These are phyloP conservation scores for Hibiscus tridactylites DNA, from an alignment of 345 rosid genomes.

Conservation along the genomic window DNA sequence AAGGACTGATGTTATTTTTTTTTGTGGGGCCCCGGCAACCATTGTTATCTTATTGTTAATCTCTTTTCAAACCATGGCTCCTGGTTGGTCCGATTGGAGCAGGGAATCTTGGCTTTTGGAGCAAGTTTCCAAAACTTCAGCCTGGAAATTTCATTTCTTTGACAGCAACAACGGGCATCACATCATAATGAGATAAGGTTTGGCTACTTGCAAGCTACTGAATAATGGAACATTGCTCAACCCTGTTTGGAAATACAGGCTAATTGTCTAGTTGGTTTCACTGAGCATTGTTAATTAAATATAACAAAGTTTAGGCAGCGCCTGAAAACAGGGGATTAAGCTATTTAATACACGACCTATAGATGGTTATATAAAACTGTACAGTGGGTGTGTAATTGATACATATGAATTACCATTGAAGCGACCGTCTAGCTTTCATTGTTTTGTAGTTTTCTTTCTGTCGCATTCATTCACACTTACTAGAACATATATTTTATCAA, in stretches of 20 bases:
- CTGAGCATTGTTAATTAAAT: not conserved
- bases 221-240: not conserved
- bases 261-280: not conserved
- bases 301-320: too few relatives aligned
- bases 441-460: not conserved
- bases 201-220: not conserved
- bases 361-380: not conserved
- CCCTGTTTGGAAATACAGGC: not conserved
- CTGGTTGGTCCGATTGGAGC: not conserved
- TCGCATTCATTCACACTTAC: not conserved
- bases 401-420: constrained; percentile 8
- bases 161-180: not conserved
- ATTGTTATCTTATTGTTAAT: not conserved
- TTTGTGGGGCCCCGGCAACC: not conserved
- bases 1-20: not conserved
- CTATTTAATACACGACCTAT: not conserved
- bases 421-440: not conserved
- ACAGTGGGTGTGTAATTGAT: not conserved
- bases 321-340: not conserved
- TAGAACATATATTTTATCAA: not conserved
- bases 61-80: not conserved
- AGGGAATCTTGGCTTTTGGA: not conserved
- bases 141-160: not conserved
- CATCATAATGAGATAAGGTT: not conserved
- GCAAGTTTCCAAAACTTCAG: not conserved